Evolutionary conservation across 176 grass and related monocot species (phyloP), one percentile per base, ranked within the genome.

Genomic region (Miscanthus lutarioriparius): DNA sequence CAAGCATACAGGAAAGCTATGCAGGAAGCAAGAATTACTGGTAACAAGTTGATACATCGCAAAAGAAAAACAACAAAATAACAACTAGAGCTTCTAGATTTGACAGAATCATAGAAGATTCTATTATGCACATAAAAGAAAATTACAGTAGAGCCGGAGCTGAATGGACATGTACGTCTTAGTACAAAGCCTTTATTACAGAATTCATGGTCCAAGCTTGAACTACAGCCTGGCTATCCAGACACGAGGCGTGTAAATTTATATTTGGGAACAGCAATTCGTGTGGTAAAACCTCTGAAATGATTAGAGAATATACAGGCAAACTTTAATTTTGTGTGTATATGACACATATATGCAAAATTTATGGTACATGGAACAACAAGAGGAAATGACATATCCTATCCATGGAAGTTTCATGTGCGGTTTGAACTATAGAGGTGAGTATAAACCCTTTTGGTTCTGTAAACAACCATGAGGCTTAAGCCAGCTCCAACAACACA

Each of bases 401-500:
- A 67, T 80, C 75, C 37, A 75, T 58, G 0, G 20, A 88, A 33
- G 39, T 78, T 76, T 95, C 80, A 97, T 88, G 82, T 82, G 72
- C 25, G 44, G 72, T 75, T 72, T 49, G 67, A 62, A n/a, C 78
- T 78, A 43, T 97, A 97, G 44, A 94, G 80, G 9, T 78, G 83
- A 28, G 69, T 17, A 61, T 97, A 97, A 65, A 94, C 88, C 14
- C 64, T 44, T 48, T 87, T 91, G 17, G 92, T 97, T 74, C 95
- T 89, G 70, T 86, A 44, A 87, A 97, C 89, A 84, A 94, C 56
- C 54, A 95, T 26, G 28, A 97, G 65, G 82, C 90, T 95, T 39
- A 97, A 86, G 35, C 70, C 56, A 37, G 84, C 86, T 41, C 88
- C 92, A 30, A 95, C 67, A 20, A 95, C 19, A 48, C 92, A 97